Conservation (phyloP, 306 rosid genomes). For the Hippophae tibetana region DNA sequence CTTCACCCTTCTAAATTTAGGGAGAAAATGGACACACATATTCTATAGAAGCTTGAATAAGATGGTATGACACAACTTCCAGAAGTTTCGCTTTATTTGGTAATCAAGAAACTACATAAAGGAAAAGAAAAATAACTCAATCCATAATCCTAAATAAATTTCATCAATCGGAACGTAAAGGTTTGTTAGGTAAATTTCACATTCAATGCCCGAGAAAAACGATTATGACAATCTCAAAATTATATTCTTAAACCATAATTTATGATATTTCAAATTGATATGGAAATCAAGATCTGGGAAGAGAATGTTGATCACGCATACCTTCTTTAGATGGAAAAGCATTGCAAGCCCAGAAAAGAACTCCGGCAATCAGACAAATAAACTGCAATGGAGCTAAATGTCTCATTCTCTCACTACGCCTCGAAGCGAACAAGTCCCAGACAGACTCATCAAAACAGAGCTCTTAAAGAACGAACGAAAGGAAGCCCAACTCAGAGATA, state of each 20-base stretch:
- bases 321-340: constrained; percentile 53
- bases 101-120: constrained; percentile 9
- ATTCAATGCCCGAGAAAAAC: neutral
- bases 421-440: constrained; percentile 20
- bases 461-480: constrained; percentile 18
- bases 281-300: constrained; percentile 38
- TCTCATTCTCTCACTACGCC: constrained; percentile 31
- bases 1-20: neutral
- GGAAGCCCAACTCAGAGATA: constrained; percentile 14
- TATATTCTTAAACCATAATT: constrained; percentile 7
- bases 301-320: constrained; percentile 17
- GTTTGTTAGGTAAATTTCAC: constrained; percentile 8
- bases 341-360: constrained; percentile 31
- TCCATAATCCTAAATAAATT: constrained; percentile 8
- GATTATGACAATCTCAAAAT: neutral
- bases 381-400: constrained; percentile 34
- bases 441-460: constrained; percentile 23
- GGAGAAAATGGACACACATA: no score
- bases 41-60: neutral
- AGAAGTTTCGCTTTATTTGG: neutral
- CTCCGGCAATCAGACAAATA: constrained; percentile 29
- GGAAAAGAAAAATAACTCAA: constrained; percentile 7
- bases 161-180: neutral
- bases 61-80: constrained; percentile 10
- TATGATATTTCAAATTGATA: constrained; percentile 15